Base-by-base conservation (phyloP, 2,329 filamentous ascomycete species). In the Fusarium sp. region DNA sequence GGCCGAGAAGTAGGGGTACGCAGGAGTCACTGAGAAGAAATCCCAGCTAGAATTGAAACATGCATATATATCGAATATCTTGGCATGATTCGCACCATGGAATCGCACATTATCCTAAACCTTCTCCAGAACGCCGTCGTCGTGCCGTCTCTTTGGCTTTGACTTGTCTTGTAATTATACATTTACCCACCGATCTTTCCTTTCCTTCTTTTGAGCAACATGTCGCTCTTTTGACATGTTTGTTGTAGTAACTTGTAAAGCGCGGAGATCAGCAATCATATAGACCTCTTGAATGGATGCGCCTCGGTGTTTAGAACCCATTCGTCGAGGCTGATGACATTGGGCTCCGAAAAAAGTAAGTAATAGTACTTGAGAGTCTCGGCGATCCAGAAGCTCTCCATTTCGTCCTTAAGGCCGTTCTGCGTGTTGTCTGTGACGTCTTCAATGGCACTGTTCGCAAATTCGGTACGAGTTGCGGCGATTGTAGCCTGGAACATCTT, bases 281-380 rank as follows among this genome's bases (percentile, higher is more conserved):
- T 76, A 11, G 83, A 83, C 70, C 85, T 77, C 74, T 77, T 82
- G 72, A 89, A 85, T 1, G 87, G 86, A 73, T 89, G 87, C 23
- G 87, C 87, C 78, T 89, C 87, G 0, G 87, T 89, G 74, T 89
- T 89, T 64, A 91, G 80, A 46, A 91, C 88, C 84, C 86, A 91
- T 53, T 91, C 88, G 76, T 92, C 90, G 57, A 92, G 79, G 74
- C 85, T 91, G 40, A 91, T 80, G n/a, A 90, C 80, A 51, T 85
- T 83, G 0, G 91, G 89, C 57, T 89, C 79, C 23, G 88, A 88
- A 77, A 92, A 97, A 50, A 97, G 84, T 58, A 97, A 79, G 77
- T 93, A 97, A 71, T 96, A 97, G 76, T 97, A 97, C 83, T 97
- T 97, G 72, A 97, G 82, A 40, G 93, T 97, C 84, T 97, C 94